Conservation (phyloP, 2,329 filamentous ascomycete species). For the Escovopsis sp. region DNA sequence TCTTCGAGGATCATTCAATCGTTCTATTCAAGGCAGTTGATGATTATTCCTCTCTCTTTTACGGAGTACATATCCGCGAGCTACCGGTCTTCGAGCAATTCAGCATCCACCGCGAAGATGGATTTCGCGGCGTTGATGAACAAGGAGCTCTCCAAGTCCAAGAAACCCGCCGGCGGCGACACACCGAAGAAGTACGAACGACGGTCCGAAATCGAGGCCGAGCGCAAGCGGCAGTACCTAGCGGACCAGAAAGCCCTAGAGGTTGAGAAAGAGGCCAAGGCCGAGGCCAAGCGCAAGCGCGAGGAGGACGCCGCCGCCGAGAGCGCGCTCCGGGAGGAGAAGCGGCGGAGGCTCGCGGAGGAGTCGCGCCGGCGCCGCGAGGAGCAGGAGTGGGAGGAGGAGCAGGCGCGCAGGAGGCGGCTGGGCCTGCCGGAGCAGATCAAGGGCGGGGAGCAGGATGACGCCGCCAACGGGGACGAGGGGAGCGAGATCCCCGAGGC, state of each 20-base stretch:
- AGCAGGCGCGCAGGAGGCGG: conserved; percentile 56
- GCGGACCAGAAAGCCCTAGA: conserved; percentile 68
- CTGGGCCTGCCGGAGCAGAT: conserved; percentile 67
- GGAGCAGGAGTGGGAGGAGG: conserved; percentile 59
- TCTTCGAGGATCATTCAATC: no score
- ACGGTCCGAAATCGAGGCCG: conserved; percentile 72
- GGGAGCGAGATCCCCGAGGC: conserved; percentile 55
- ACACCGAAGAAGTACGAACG: conserved; percentile 60
- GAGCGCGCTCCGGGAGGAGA: conserved; percentile 60
- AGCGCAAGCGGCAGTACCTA: conserved; percentile 64
- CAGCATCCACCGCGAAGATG: conserved; percentile 39
- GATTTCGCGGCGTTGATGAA: conserved; percentile 92
- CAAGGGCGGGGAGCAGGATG: conserved; percentile 22
- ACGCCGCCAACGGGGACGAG: conserved; percentile 25
- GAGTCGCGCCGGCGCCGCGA: conserved; percentile 57
- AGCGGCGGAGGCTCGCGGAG: conserved; percentile 65
- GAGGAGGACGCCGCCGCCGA: conserved; percentile 73
- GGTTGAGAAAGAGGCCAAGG: conserved; percentile 52
- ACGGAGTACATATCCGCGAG: no score
- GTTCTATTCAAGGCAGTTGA: no score
- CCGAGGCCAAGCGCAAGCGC: conserved; percentile 68
- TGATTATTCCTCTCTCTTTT: no score
- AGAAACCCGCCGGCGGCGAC: conserved; percentile 30
- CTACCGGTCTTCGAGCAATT: no score
- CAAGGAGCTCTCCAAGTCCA: conserved; percentile 77